phyloP scores from a whole-genome alignment of 306 rosid genomes.

The Lagenaria siceraria region DNA sequence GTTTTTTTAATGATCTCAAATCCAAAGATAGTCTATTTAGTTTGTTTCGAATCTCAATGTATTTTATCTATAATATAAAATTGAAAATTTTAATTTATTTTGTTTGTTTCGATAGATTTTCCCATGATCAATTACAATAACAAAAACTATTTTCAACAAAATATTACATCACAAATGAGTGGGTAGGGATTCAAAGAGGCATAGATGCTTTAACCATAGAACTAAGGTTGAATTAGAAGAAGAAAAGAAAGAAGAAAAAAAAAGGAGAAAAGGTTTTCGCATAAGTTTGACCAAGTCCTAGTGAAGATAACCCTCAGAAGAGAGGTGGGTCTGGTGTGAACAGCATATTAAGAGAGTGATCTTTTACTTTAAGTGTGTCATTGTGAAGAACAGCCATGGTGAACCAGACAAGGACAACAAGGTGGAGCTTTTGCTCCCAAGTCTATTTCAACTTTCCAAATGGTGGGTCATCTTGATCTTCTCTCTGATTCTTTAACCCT shows the following conservation, averaged over 20 bases:
- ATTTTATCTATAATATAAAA: no score
- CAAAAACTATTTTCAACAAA: background rate
- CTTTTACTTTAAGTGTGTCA: background rate
- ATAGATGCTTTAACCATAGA: background rate
- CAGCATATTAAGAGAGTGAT: background rate
- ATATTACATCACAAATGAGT: background rate
- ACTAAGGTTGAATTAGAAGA: background rate
- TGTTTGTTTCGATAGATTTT: no score
- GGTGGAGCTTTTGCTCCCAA: background rate
- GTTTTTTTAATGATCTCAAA: no score
- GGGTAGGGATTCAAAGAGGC: background rate
- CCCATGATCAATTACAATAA: background rate
- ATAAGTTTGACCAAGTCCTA: background rate
- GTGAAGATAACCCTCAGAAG: background rate
- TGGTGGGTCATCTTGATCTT: conserved; percentile 2
- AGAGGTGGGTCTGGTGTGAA: background rate
- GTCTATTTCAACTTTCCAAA: background rate
- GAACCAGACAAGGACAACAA: background rate
- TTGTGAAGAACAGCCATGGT: background rate
- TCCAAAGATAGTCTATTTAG: no score
- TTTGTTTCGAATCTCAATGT: background rate
- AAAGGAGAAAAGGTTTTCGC: background rate
- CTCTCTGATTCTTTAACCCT: background rate
- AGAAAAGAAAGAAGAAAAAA: background rate
- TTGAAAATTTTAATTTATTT: no score